Percentiles rank a stretch among this genome's conserved stretches.
phyloP scores from a whole-genome alignment of 2,329 filamentous ascomycete genomes.

The Alternaria sp. region DNA sequence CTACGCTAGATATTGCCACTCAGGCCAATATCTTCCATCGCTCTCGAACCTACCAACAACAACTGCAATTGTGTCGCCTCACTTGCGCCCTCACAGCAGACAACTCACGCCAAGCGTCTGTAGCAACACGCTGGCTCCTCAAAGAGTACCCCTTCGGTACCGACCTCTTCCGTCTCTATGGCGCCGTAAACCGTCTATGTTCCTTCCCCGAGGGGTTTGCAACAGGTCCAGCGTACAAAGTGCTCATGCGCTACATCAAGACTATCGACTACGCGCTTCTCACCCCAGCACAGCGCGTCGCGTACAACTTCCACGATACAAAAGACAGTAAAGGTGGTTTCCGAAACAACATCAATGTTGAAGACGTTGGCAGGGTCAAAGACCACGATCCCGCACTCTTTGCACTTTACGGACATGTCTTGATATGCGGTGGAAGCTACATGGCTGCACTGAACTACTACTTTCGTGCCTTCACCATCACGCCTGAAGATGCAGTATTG shows the following conservation, averaged over 20 bases:
- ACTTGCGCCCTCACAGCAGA: constrained; percentile 83
- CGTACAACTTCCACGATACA: constrained; percentile 50
- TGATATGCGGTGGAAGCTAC: constrained; percentile 84
- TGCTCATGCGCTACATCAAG: constrained; percentile 89
- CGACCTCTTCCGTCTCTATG: constrained; percentile 84
- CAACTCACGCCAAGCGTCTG: constrained; percentile 78
- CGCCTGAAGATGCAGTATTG: constrained; percentile 78
- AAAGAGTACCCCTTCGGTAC: constrained; percentile 80
- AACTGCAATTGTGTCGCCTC: constrained; percentile 80
- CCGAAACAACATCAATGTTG: constrained; percentile 49
- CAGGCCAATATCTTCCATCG: constrained; percentile 85
- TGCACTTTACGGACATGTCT: constrained; percentile 88
- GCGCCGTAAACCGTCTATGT: constrained; percentile 77
- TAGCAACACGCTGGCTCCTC: constrained; percentile 83
- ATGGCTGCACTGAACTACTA: constrained; percentile 89
- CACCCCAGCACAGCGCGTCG: constrained; percentile 59
- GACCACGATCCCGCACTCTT: constrained; percentile 76
- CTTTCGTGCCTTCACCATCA: constrained; percentile 70
- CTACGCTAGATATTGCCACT: constrained; percentile 77
- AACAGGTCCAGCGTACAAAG: constrained; percentile 85
- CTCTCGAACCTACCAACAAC: constrained; percentile 70
- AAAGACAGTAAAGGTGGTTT: constrained; percentile 52
- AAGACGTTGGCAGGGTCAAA: constrained; percentile 53
- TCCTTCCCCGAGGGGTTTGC: constrained; percentile 78
- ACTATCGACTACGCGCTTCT: constrained; percentile 77